Percentiles rank a stretch among this genome's conserved stretches.
Conservation (phyloP, 164 flowering plant genomes). For the Magnolia kwangsiensis region DNA sequence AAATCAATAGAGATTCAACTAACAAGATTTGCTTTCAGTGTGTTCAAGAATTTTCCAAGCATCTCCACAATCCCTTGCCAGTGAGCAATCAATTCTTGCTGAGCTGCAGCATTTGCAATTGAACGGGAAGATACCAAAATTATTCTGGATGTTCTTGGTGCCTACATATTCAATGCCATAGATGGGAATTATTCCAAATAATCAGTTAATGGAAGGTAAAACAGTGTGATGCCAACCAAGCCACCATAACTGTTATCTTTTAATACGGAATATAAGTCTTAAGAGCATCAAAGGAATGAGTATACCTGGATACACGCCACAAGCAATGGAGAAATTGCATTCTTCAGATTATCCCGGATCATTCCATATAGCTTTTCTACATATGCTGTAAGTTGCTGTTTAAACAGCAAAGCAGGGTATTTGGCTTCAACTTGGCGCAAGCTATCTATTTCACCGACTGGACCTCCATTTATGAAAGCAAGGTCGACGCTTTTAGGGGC, state of each 20-base stretch:
- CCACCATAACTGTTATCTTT: not conserved
- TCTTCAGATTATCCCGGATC: conserved; percentile 95
- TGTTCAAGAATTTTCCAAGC: conserved; percentile 77
- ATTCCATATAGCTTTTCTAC: conserved; percentile 98
- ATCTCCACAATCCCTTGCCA: conserved; percentile 98
- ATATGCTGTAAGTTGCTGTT: conserved; percentile 98
- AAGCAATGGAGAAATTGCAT: conserved; percentile 92
- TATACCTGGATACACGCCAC: conserved; percentile 94
- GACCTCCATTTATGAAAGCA: conserved; percentile 61
- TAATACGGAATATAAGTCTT: not conserved
- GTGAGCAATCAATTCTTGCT: conserved; percentile 89
- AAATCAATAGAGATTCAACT: conserved; percentile 25
- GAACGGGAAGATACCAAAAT: conserved; percentile 92
- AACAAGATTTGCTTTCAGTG: conserved; percentile 81
- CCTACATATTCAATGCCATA: conserved; percentile 37
- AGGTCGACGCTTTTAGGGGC: conserved; percentile 85
- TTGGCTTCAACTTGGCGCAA: conserved; percentile 96
- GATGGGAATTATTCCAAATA: not conserved
- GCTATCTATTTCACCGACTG: conserved; percentile 64
- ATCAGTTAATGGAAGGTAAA: not conserved
- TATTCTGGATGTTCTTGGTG: conserved; percentile 97
- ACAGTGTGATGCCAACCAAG: not conserved
- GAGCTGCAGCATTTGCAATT: conserved; percentile 74
- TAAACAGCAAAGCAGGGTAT: conserved; percentile 95
- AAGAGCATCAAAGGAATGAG: not conserved